Base-by-base conservation (phyloP, 805 yeast genomes). In the Cyberlindnera meyerae region DNA sequence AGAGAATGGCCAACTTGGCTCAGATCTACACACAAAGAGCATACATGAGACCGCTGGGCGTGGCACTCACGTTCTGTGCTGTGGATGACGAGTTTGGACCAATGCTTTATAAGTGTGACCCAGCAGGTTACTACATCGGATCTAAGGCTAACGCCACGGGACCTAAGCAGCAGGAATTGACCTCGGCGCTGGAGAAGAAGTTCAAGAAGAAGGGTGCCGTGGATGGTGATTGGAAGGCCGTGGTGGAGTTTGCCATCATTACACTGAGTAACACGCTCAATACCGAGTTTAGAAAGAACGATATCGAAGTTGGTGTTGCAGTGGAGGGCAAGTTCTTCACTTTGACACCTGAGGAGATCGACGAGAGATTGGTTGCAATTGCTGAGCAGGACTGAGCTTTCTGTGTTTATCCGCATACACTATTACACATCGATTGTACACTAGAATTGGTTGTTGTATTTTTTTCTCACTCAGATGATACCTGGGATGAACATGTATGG, bases 21-120 rank as follows among this genome's bases (percentile, higher is more conserved):
- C 98, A 93, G 68, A 77, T 93, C 45, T 93, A 88, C 63, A 93
- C 98, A 28, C 98, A 93, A 65, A 75, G 97, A 58, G 97, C 97
- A 9, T 90, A 90, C 63, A 93, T 93, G 97, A 79, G 98, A 63
- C 98, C 98, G 18, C 70, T 88, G 49, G 98, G 98, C 26, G 96
- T 90, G 42, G 86, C 95, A 20, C 71, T 88, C 56, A 87, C 96
- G 18, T 82, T 90, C 54, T 73, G 88, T 40, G 77, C 94, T 30
- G 80, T 84, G 39, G 97, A 88, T 61, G 96, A 87, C 56, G 94
- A 82, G 62, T 61, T 68, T 36, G 98, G 97, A 1, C 96, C 98
- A 18, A 77, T 79, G 52, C 71, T 93, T 42, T 88, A 75, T 68
- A 93, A 90, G 68, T 80, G 93, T 48, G 98, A 93, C 63, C 98